phyloP scores from a whole-genome alignment of 371 early-diverging fungal genomes.

The Batrachochytrium dendrobatidis region DNA sequence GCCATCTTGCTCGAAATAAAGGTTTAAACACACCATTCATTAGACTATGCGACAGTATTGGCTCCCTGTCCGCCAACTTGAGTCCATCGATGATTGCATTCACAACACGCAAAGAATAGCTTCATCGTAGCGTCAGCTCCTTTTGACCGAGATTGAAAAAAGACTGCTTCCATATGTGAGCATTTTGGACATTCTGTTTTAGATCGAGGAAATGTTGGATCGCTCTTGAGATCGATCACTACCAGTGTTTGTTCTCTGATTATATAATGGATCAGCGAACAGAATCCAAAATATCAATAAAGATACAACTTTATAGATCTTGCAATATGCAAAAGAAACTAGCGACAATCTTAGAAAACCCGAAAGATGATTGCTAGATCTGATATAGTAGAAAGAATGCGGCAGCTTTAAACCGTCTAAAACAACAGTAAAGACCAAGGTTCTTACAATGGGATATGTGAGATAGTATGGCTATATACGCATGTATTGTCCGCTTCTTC shows the following conservation, averaged over 20 bases:
- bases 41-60: no score
- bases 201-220: slow-evolving; percentile 35
- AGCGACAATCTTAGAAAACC: slow-evolving; percentile 1
- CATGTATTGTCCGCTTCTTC: slow-evolving; percentile 76
- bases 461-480: slow-evolving; percentile 82
- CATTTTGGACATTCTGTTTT: slow-evolving; percentile 46
- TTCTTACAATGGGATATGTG: slow-evolving; percentile 68
- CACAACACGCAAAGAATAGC: slow-evolving; percentile 14
- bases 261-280: not conserved
- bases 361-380: not conserved
- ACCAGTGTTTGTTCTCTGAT: slow-evolving; percentile 31
- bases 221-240: slow-evolving; percentile 27
- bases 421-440: not conserved
- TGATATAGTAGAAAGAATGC: not conserved
- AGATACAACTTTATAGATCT: no score
- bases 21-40: no score
- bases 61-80: not conserved
- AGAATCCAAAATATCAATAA: not conserved
- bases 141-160: slow-evolving; percentile 83
- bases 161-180: slow-evolving; percentile 69
- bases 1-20: no score
- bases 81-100: slow-evolving; percentile 14
- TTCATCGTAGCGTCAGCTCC: slow-evolving; percentile 84
- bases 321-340: no score
- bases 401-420: no score